These are phyloP conservation scores for Vanderwaltozyma tropicalis DNA, from an alignment of 805 yeast genomes.

Conservation along the genomic window DNA sequence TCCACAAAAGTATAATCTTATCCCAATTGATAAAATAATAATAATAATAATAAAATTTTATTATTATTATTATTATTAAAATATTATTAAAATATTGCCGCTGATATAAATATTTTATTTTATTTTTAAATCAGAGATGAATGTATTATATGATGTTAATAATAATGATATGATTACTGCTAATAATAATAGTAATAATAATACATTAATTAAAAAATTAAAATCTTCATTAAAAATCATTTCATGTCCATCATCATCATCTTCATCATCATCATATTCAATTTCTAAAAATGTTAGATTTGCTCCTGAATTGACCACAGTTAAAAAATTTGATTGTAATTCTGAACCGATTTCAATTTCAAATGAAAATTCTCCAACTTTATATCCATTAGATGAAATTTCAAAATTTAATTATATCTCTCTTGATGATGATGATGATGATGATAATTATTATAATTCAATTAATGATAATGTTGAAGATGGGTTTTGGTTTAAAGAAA, in stretches of 20 bases:
- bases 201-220: constrained; percentile 5
- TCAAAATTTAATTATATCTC: neutral
- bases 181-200: neutral
- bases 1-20: no score
- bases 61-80: no score
- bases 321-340: constrained; percentile 52
- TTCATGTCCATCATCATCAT: constrained; percentile 6
- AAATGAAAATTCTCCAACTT: constrained; percentile 36
- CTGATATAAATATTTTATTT: no score
- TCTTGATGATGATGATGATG: neutral
- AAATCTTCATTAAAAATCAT: constrained; percentile 22
- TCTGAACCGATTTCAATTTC: constrained; percentile 59
- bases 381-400: constrained; percentile 8
- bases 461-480: constrained; percentile 3
- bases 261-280: constrained; percentile 11
- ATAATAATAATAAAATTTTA: no score
- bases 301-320: constrained; percentile 48
- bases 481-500: constrained; percentile 1
- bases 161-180: neutral
- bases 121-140: neutral
- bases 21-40: no score
- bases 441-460: neutral
- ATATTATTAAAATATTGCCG: no score
- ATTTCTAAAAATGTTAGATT: constrained; percentile 51
- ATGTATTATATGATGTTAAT: neutral